These are phyloP conservation scores for Skeletonema tropicum DNA, from an alignment of 108 stramenopile species.

Conservation along the genomic window DNA sequence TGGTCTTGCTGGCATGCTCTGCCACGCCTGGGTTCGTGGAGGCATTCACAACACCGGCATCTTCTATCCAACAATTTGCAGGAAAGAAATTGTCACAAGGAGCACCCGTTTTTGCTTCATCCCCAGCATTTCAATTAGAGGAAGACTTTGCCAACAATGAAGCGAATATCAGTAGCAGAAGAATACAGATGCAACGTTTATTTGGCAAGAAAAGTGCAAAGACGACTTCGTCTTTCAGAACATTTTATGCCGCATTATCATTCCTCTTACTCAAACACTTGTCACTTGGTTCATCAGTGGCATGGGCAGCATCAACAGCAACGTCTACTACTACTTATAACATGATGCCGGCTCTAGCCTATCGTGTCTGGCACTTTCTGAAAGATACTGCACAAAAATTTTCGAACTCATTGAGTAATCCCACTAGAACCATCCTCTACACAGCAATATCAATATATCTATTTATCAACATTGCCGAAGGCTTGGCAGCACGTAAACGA, in stretches of 20 bases:
- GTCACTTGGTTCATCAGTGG: conserved; percentile 1
- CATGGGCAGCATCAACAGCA: conserved; percentile 2
- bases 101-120: not conserved
- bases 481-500: conserved; percentile 29
- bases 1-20: not conserved
- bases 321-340: not conserved
- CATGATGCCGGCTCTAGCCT: not conserved
- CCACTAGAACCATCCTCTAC: not conserved
- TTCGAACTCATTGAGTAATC: not conserved
- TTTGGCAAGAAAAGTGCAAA: not conserved
- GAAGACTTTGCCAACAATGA: not conserved
- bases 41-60: not conserved
- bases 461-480: conserved; percentile 14
- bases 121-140: not conserved
- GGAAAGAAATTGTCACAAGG: not conserved
- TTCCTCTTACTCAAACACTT: not conserved
- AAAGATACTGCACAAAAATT: not conserved
- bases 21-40: not conserved
- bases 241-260: not conserved
- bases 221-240: not conserved
- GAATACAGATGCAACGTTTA: not conserved
- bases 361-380: not conserved
- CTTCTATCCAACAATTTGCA: not conserved
- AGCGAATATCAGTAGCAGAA: not conserved
- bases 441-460: not conserved